Evolutionary conservation across 805 yeast species (phyloP).

Genomic region (Saturnispora serradocipensis): DNA sequence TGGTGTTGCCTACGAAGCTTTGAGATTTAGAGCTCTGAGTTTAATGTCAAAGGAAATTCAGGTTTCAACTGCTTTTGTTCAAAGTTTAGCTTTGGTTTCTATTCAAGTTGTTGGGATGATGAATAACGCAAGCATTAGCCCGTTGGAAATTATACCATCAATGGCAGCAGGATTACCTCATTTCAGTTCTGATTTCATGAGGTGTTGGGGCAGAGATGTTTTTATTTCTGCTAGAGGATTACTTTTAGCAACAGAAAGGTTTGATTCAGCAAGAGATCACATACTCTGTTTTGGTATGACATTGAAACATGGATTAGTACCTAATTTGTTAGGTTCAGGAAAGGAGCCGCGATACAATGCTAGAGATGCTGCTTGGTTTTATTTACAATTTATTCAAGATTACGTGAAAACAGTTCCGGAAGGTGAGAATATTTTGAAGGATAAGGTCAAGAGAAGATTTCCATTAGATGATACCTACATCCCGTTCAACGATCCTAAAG

Average conservation of each 20-base stretch:
- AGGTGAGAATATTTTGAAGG: constrained; percentile 60
- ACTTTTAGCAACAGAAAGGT: constrained; percentile 66
- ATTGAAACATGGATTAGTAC: constrained; percentile 89
- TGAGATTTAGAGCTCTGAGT: constrained; percentile 56
- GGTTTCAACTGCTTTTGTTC: constrained; percentile 62
- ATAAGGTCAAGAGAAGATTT: constrained; percentile 61
- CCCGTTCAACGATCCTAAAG: constrained; percentile 56
- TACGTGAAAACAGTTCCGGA: constrained; percentile 59
- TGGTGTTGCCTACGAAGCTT: constrained; percentile 77
- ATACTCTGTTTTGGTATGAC: constrained; percentile 84
- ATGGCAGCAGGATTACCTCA: constrained; percentile 97
- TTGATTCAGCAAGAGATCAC: constrained; percentile 70
- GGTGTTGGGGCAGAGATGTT: constrained; percentile 98
- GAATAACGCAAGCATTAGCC: constrained; percentile 66
- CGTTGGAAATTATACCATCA: constrained; percentile 53
- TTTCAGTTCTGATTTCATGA: constrained; percentile 82
- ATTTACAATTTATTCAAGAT: constrained; percentile 80
- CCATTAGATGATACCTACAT: constrained; percentile 82
- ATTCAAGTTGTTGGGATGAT: constrained; percentile 77
- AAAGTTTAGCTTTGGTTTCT: constrained; percentile 69
- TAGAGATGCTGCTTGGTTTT: constrained; percentile 96
- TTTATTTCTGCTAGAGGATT: constrained; percentile 83
- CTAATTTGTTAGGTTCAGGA: constrained; percentile 87
- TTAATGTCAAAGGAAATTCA: constrained; percentile 47
- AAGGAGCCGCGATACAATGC: constrained; percentile 92